Base-by-base conservation (phyloP, 2,329 filamentous ascomycete genomes). In the Lomentospora prolificans region DNA sequence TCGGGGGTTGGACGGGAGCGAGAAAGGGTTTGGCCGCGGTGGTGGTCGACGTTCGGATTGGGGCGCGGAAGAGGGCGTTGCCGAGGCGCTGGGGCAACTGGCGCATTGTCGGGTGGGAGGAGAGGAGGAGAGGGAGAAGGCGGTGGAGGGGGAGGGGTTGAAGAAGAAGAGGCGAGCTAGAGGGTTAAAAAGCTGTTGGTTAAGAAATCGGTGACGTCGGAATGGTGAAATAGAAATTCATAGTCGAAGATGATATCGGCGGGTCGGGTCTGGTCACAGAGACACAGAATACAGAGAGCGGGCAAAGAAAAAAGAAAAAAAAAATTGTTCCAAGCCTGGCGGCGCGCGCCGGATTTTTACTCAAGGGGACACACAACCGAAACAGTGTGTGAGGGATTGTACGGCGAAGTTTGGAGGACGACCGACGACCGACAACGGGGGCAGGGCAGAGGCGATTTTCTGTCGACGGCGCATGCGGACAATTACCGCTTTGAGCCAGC, bases 391-490 rank as follows among this genome's bases (percentile, higher is more conserved):
- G 73, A 75, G 73, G 66, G 67, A 72, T 73, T 73, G 69, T 76
- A 69, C 73, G 30, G 72, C 71, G 74, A 64, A 76, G 65, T 70
- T 75, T 73, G 73, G 67, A 66, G 73, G 69, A 68, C 62, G 61
- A 10, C 46, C 56, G 59, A 59, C 50, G 59, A 61, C 50, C 5
- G 10, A 39, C 14, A 2, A 39, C 7, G 12, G 19, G 7, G 36
- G 12, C 14, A 17, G 36, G 36, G 36, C 12, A 17, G 36, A 39
- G 14, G 12, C 30, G 30, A n/a, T n/a, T n/a, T n/a, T n/a, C n/a
- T n/a, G 30, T 33, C 30, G 12, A 6, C 6, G 6, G 30, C 30
- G 30, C 30, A 39, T 17, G 36, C 36, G 12, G 36, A 39, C 36
- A 39, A 39, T n/a, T 39, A 17, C 36, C 36, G 36, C 36, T n/a